Percentiles rank a stretch among this genome's conserved stretches.
Conservation (phyloP, 306 rosid genomes). For the Carpinus fangiana region DNA sequence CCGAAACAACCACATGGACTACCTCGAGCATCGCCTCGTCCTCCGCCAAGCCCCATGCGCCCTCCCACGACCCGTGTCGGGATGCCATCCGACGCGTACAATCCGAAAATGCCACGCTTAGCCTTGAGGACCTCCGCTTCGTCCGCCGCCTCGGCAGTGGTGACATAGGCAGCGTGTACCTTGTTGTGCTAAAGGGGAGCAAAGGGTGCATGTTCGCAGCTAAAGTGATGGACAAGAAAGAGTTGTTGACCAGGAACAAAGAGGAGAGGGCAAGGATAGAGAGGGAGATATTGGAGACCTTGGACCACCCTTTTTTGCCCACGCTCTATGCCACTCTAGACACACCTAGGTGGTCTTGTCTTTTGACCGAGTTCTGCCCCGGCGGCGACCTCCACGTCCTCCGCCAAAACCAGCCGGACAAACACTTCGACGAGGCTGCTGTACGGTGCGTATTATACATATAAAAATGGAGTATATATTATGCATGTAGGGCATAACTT, state of each 20-base stretch:
- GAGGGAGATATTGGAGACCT: slow-evolving; percentile 42
- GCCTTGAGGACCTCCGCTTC: slow-evolving; percentile 37
- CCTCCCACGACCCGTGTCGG: slow-evolving; percentile 34
- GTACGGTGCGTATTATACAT: slow-evolving; percentile 36
- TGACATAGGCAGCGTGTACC: slow-evolving; percentile 54
- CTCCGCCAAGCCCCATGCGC: slow-evolving; percentile 24
- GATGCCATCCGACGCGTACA: slow-evolving; percentile 22
- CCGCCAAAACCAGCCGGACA: slow-evolving; percentile 47
- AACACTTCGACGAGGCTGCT: slow-evolving; percentile 44
- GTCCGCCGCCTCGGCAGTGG: slow-evolving; percentile 48
- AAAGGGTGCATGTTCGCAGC: slow-evolving; percentile 48
- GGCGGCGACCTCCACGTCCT: slow-evolving; percentile 60
- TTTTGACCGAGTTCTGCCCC: slow-evolving; percentile 56
- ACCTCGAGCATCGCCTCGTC: slow-evolving; percentile 17
- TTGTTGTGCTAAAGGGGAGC: slow-evolving; percentile 46
- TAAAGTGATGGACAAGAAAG: slow-evolving; percentile 62
- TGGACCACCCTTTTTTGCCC: slow-evolving; percentile 56
- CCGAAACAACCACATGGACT: slow-evolving; percentile 6
- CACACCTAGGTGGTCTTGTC: slow-evolving; percentile 44
- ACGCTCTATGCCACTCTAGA: slow-evolving; percentile 45
- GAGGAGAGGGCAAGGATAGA: slow-evolving; percentile 42
- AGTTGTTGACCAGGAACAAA: slow-evolving; percentile 39
- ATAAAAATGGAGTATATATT: no score
- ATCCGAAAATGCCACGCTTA: neutral
- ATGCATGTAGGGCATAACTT: neutral